Conservation (phyloP, 2,329 filamentous ascomycete species). For the Aspergillus felis region DNA sequence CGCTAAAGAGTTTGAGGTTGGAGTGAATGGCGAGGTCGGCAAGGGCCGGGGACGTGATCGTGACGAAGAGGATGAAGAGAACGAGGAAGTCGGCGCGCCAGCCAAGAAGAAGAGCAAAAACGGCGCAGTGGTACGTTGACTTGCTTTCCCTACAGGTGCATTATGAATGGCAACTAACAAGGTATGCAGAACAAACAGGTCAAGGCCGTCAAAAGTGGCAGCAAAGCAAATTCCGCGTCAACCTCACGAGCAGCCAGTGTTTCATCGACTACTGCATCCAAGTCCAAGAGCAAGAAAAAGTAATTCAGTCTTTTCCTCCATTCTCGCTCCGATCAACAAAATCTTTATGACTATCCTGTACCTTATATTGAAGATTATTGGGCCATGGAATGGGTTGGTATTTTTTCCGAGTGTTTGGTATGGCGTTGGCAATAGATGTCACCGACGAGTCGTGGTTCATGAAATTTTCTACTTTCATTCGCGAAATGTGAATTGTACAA, state of each 20-base stretch:
- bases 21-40: slow-evolving; percentile 55
- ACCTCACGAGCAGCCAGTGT: slow-evolving; percentile 88
- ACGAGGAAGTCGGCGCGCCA: slow-evolving; percentile 74
- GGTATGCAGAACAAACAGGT: slow-evolving; percentile 78
- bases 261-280: slow-evolving; percentile 60
- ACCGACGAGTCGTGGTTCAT: slow-evolving; percentile 5
- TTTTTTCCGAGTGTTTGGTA: slow-evolving; percentile 13
- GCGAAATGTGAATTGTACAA: background rate
- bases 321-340: background rate
- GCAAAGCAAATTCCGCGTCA: slow-evolving; percentile 70
- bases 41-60: slow-evolving; percentile 61
- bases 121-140: slow-evolving; percentile 69
- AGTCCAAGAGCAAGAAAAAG: slow-evolving; percentile 50
- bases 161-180: slow-evolving; percentile 3
- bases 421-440: slow-evolving; percentile 21
- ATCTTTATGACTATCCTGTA: slow-evolving; percentile 11
- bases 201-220: slow-evolving; percentile 75
- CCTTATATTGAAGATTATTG: slow-evolving; percentile 11
- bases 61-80: slow-evolving; percentile 81
- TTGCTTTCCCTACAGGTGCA: background rate
- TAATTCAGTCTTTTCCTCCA: slow-evolving; percentile 23
- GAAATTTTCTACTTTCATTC: background rate
- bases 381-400: slow-evolving; percentile 9
- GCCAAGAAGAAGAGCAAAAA: slow-evolving; percentile 94
- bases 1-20: slow-evolving; percentile 85